Conservation (phyloP, 495 filamentous ascomycete species). For the Tuber borchii region DNA sequence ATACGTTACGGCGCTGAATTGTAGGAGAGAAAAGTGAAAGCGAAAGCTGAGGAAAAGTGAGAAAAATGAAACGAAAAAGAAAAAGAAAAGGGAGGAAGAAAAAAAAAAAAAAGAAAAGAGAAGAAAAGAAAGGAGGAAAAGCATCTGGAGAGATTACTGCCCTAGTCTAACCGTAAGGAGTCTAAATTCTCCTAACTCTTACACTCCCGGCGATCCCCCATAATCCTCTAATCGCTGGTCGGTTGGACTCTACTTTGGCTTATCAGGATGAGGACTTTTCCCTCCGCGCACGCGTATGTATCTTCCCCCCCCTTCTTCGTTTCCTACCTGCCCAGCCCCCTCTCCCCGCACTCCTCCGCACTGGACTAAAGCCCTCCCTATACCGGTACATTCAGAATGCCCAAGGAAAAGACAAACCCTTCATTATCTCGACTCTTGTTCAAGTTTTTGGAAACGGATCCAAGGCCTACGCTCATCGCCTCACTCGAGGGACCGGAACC, state of each 20-base stretch:
- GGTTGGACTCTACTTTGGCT: conserved; percentile 2
- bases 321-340: neutral
- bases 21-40: neutral
- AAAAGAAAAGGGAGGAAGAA: neutral
- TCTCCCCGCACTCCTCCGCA: neutral
- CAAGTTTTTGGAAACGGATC: neutral
- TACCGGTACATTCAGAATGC: neutral
- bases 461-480: neutral
- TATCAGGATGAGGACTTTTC: conserved; percentile 3
- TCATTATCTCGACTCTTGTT: neutral
- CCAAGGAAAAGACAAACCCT: neutral
- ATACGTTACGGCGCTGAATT: neutral
- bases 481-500: neutral
- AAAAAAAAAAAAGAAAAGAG: neutral
- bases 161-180: conserved; percentile 5
- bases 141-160: neutral
- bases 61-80: neutral
- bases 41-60: neutral
- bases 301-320: neutral
- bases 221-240: neutral
- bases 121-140: neutral
- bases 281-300: conserved; percentile 1
- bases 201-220: neutral
- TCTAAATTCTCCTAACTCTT: conserved; percentile 6
- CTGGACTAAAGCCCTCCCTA: neutral